phyloP scores from a whole-genome alignment of 73 alveolate genomes.

The Stentor roeselii region DNA sequence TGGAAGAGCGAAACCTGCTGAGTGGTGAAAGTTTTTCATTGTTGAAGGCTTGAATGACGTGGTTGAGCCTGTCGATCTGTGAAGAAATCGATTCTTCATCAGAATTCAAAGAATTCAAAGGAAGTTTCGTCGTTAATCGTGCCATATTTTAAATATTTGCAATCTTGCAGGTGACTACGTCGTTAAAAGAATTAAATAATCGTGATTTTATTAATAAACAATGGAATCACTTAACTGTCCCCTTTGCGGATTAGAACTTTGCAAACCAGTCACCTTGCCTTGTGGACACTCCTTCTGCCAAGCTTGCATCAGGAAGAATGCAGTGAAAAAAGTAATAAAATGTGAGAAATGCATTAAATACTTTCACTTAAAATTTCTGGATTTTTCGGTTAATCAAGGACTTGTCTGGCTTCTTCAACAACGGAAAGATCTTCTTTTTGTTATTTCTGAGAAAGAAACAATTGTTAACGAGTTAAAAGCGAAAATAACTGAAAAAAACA shows the following conservation, averaged over 20 bases:
- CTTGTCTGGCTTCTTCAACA: too few species aligned
- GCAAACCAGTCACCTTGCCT: background rate
- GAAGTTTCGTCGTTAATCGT: background rate
- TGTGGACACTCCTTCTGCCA: constrained; percentile 11
- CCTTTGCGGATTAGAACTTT: background rate
- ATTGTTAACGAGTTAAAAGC: too few species aligned
- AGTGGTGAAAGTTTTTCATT: background rate
- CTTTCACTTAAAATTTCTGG: too few species aligned
- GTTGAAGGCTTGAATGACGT: background rate
- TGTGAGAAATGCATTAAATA: background rate
- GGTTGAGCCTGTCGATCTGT: background rate
- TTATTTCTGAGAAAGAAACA: too few species aligned
- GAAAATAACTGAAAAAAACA: too few species aligned
- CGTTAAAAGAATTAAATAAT: too few species aligned
- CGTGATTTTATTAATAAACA: too few species aligned
- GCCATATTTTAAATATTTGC: background rate
- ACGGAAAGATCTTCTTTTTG: too few species aligned
- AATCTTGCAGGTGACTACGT: too few species aligned
- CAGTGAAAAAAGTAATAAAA: background rate
- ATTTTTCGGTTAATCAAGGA: too few species aligned
- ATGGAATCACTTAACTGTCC: background rate
- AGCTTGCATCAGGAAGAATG: background rate
- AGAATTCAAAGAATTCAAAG: background rate
- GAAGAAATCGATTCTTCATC: background rate
- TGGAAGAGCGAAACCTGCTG: background rate